Percentiles rank a stretch among this genome's conserved stretches.
Evolutionary conservation across 805 yeast genomes (phyloP).

Genomic region (Hanseniaspora valbyensis): DNA sequence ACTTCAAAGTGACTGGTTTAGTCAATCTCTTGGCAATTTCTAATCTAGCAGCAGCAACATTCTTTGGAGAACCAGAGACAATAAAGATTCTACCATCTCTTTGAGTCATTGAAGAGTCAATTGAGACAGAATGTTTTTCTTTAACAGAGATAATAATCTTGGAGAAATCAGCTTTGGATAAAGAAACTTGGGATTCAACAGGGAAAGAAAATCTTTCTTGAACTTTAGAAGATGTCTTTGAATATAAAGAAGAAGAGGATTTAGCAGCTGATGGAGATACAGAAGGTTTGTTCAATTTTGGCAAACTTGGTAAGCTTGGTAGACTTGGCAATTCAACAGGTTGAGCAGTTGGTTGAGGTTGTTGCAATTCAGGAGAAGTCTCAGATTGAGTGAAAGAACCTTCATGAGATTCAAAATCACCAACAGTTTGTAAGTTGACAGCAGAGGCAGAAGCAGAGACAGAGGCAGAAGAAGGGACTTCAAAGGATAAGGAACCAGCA

Average conservation of each 20-base stretch:
- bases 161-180: slow-evolving; percentile 54
- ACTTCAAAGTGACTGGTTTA: slow-evolving; percentile 51
- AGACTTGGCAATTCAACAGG: slow-evolving; percentile 17
- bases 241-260: slow-evolving; percentile 21
- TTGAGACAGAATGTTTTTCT: slow-evolving; percentile 47
- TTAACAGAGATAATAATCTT: slow-evolving; percentile 56
- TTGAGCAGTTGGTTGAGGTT: not conserved
- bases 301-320: slow-evolving; percentile 12
- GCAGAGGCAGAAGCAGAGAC: slow-evolving; percentile 21
- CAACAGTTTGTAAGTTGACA: slow-evolving; percentile 16
- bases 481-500: slow-evolving; percentile 16
- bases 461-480: slow-evolving; percentile 20
- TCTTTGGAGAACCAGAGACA: slow-evolving; percentile 60
- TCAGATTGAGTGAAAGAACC: too few species aligned
- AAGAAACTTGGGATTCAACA: slow-evolving; percentile 53
- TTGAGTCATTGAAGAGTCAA: slow-evolving; percentile 68
- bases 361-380: too few species aligned
- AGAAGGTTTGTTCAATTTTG: not conserved
- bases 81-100: slow-evolving; percentile 72
- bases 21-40: slow-evolving; percentile 67
- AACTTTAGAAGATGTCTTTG: slow-evolving; percentile 42
- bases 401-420: not conserved
- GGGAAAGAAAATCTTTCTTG: slow-evolving; percentile 74
- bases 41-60: slow-evolving; percentile 59
- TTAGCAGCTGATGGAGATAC: slow-evolving; percentile 19